Evolutionary conservation across 345 rosid genomes (phyloP).

Genomic region (Eucalyptus cladocalyx): DNA sequence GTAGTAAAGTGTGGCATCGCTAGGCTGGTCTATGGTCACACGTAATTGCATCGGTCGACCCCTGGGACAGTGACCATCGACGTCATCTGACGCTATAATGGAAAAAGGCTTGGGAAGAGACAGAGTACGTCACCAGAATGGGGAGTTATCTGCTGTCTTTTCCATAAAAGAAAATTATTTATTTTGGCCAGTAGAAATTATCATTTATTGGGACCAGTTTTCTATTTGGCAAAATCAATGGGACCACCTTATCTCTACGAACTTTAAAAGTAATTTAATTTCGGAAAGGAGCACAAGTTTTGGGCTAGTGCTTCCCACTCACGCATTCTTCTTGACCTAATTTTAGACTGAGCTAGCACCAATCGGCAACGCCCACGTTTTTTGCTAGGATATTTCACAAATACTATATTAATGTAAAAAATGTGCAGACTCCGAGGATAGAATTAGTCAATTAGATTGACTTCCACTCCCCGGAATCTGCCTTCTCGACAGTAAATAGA

Average conservation of each 20-base stretch:
- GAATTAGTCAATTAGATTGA: background rate
- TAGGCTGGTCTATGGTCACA: background rate
- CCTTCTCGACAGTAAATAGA: background rate
- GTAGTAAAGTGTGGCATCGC: background rate
- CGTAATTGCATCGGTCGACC: background rate
- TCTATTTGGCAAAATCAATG: background rate
- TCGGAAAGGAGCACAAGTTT: background rate
- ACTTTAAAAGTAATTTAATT: background rate
- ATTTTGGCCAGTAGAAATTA: background rate
- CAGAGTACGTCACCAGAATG: background rate
- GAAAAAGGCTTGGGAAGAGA: background rate
- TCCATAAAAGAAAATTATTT: background rate
- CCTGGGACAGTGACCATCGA: background rate
- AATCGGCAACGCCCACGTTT: background rate
- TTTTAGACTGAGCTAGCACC: background rate
- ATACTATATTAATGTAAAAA: too few relatives aligned
- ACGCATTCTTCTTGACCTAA: background rate
- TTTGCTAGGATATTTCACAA: background rate
- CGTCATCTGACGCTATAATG: background rate
- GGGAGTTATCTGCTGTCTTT: background rate
- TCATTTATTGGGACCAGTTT: background rate
- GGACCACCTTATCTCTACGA: background rate
- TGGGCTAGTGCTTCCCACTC: background rate
- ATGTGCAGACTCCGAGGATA: background rate
- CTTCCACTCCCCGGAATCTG: background rate